These are phyloP conservation scores for Kregervanrija fluxuum DNA, from an alignment of 805 yeast genomes.

Conservation along the genomic window DNA sequence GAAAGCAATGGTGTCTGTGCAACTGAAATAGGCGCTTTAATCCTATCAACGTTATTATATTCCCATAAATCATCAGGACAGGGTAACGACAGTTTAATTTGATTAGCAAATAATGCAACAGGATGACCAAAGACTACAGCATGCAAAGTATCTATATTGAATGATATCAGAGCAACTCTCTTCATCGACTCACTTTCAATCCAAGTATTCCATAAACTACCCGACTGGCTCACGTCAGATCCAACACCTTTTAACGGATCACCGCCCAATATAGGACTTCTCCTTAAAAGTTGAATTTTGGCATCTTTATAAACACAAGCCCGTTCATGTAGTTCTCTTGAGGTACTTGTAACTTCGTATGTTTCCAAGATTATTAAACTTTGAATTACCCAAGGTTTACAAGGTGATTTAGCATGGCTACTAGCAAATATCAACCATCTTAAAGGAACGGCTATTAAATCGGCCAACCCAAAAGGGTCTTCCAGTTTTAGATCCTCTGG, in stretches of 20 bases:
- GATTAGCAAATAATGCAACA: slow-evolving; percentile 41
- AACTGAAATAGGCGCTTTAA: slow-evolving; percentile 13
- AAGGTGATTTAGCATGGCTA: slow-evolving; percentile 37
- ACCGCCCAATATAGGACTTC: slow-evolving; percentile 41
- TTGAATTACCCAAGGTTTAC: slow-evolving; percentile 43
- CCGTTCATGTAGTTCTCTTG: slow-evolving; percentile 41
- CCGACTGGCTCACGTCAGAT: slow-evolving; percentile 20
- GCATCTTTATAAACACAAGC: slow-evolving; percentile 46
- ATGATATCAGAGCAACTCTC: slow-evolving; percentile 67
- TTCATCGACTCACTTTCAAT: slow-evolving; percentile 69
- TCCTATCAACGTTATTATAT: slow-evolving; percentile 15
- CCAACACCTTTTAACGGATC: slow-evolving; percentile 30
- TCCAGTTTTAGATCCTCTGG: slow-evolving; percentile 6
- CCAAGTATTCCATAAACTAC: slow-evolving; percentile 46
- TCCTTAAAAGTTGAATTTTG: slow-evolving; percentile 40
- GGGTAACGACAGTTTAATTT: slow-evolving; percentile 48
- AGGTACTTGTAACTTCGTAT: slow-evolving; percentile 38
- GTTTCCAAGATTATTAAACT: slow-evolving; percentile 40
- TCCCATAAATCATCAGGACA: slow-evolving; percentile 52
- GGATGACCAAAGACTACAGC: slow-evolving; percentile 69
- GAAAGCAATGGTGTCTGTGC: slow-evolving; percentile 22
- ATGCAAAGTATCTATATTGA: slow-evolving; percentile 66
- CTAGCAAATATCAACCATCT: slow-evolving; percentile 39
- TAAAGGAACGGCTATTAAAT: slow-evolving; percentile 35
- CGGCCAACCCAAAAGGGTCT: slow-evolving; percentile 23